Base-by-base conservation (phyloP, 2,329 filamentous ascomycete genomes). In the Monosporascus sp. region DNA sequence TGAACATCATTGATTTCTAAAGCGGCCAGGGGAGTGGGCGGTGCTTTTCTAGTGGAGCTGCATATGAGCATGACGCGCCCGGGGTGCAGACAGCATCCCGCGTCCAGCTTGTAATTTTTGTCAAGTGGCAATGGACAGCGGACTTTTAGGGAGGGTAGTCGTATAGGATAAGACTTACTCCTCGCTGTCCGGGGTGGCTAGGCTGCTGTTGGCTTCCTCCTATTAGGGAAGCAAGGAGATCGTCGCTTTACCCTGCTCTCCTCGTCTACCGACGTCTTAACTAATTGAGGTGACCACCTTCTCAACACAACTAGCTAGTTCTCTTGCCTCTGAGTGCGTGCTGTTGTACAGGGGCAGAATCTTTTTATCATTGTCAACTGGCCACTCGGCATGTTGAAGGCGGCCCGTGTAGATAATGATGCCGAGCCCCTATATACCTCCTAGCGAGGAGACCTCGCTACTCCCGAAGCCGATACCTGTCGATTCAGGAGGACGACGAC, bases 391-490 rank as follows among this genome's bases (percentile, higher is more conserved):
- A 14, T 4, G 9, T 31, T 31, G 5, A 41, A 7, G 38, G 38
- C 38, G 18, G 18, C 18, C 9, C 4, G 2, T 41, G 38, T 41
- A 41, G 17, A 41, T 18, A 41, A 41, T 41, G 18, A 20, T 7
- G 38, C 17, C 6, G 38, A 41, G 17, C 38, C 8, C 5, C 6
- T 31, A 31, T 31, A 25, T 9, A 2, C 47, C 49, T 24, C 48
- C 51, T 20, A 51, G 60, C 43, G 61, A 65, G 51, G 58, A 52
- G 18, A 60, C 58, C 3, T 50, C 59, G 7, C 53, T 64, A 31
- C 50, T 65, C 5, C 60, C 61, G 7, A 64, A 63, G 46, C 37
- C 47, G n/a, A 38, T 50, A 18, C 47, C 25, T 50, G 41, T 17
- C 20, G 20, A 25, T 43, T 25, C 37, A 37, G 9, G 22, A 9